Base-by-base conservation (phyloP, 441 rosid genomes). In the Erodium chrysanthum region DNA sequence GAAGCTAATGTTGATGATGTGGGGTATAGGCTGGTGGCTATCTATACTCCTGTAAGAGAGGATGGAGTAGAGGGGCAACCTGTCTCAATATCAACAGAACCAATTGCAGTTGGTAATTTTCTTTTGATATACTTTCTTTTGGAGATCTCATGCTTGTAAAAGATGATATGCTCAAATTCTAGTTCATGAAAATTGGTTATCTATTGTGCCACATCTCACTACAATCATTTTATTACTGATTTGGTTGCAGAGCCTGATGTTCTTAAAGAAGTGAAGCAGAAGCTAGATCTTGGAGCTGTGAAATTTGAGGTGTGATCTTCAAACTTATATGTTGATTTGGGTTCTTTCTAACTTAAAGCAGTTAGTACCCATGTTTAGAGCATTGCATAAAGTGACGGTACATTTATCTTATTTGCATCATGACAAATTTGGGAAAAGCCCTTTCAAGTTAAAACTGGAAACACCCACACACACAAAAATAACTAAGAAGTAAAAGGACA, bases 1-100 rank as follows among this genome's bases (percentile, higher is more conserved):
- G 97, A 94, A 83, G 96, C 96, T 71, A 91, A 94, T 85, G 98
- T 91, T 21, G 98, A 94, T 80, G 98, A 94, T 74, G 98, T 94
- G 68, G 96, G 98, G 23, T 94, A 94, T 78, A 85, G 98, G 78
- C 72, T 94, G 66, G 98, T 94, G 52, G 96, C 92, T 70, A 75
- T 94, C 66, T 91, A 91, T 75, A 86, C 97, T 69, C 98, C 97
- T n/a, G 72, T 86, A 50, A 84, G 97, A 71, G 97, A 94, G 37
- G 98, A 94, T 79, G 97, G 96, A 71, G 79, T 88, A 42, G 97
- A 93, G 82, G 98, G 98, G 66, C 96, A 83, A 74, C 98, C 98
- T 18, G 88, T 88, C 74, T 91, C 98, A 72, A 93, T 96, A 74
- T 91, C 96, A 67, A 94, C 98, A 14, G 98, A 94, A 71, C 90